Conservation (phyloP, 257 asterid species). For the Echium plantagineum region DNA sequence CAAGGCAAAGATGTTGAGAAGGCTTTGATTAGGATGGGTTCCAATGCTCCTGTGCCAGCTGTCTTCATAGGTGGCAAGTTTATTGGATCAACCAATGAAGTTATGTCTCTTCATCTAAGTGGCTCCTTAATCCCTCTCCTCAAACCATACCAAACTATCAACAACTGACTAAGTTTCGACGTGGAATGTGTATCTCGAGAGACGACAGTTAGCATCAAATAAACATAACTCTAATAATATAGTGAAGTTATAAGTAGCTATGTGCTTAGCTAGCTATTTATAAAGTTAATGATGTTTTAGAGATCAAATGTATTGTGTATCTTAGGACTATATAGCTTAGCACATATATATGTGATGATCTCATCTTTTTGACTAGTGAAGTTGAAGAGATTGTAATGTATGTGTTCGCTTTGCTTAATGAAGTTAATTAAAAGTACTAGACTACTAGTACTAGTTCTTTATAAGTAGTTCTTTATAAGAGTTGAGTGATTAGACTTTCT, state of each 20-base stretch:
- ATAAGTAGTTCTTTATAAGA: too few species aligned
- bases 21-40: constrained; percentile 37
- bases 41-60: constrained; percentile 40
- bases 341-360: neutral
- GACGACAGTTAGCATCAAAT: too few species aligned
- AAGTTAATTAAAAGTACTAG: too few species aligned
- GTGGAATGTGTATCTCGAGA: too few species aligned
- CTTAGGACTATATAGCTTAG: too few species aligned
- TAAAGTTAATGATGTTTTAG: neutral
- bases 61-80: constrained; percentile 52
- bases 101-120: constrained; percentile 70
- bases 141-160: constrained; percentile 22
- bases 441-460: too few species aligned
- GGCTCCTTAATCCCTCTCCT: constrained; percentile 44
- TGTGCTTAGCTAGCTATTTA: too few species aligned
- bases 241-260: neutral
- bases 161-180: too few species aligned
- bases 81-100: constrained; percentile 64
- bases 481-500: too few species aligned
- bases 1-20: constrained; percentile 53
- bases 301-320: neutral
- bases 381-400: neutral
- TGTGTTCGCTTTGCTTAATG: too few species aligned
- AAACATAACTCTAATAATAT: neutral
- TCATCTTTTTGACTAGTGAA: neutral